Base-by-base conservation (phyloP, 2,329 filamentous ascomycete species). In the Aspergillus cejpii region DNA sequence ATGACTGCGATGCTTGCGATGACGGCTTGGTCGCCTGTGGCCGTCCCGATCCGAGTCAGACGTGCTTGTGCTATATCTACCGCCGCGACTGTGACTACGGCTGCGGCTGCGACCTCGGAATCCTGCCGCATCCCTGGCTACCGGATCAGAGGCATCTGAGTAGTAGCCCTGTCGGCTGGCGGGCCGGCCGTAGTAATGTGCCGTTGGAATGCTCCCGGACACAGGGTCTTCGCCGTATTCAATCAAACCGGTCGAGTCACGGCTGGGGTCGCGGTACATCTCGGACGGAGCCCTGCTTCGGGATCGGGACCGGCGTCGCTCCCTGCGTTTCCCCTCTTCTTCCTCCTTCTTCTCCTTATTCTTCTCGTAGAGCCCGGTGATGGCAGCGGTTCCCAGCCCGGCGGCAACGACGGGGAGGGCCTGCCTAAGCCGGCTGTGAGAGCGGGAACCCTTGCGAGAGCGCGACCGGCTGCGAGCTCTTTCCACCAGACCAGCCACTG, bases 151-250 rank as follows among this genome's bases (percentile, higher is more conserved):
- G 49, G 58, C 74, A 37, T 67, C 65, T 11, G 60, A 60, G 52
- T 70, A 68, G 48, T 69, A 71, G 4, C 60, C 61, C 17, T 63
- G 63, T 27, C 58, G 62, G 39, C 62, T 67, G 20, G 57, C 48
- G 1, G 70, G 66, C 19, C 68, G 65, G 19, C 71, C 67, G 49
- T 74, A 71, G 50, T 74, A 72, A 49, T 73, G 67, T 41, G 67
- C 69, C 20, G 67, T 57, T 19, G 66, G 70, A 39, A 72, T 71
- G 55, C 77, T 77, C 55, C 76, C 74, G 54, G 78, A 74, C 43
- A 83, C 77, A 6, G 79, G 80, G 58, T 79, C 76, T 59, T 75
- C 73, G 52, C 80, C 80, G 62, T 84, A 83, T 61, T 81, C 79
- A 66, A 83, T 80, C 63, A 83, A 65, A 48, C 70, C 73, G 57